Base-by-base conservation (phyloP, 208 protist species). In the Trypanosoma vivax region DNA sequence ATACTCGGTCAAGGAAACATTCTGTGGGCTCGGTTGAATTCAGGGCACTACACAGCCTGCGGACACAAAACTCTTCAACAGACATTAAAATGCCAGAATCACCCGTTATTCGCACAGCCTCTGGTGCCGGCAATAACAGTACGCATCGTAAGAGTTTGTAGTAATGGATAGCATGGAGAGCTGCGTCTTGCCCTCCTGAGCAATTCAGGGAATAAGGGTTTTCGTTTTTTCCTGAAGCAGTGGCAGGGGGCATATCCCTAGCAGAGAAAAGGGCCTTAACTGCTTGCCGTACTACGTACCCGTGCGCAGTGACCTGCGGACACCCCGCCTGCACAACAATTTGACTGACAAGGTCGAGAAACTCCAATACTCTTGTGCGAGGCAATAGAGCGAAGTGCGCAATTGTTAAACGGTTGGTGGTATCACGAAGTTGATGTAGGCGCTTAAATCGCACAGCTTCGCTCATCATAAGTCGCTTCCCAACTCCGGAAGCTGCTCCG, bases 61-160 rank as follows among this genome's bases (percentile, higher is more conserved):
- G 76, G 5, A 83, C 71, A 56, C 76, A 83, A 56, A 67, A 75
- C 37, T 79, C 76, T 10, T 83, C 76, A 13, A 76, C 19, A 18
- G 59, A 41, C 59, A 83, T 60, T 0, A 1, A 3, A 25, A 6
- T 40, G 23, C 19, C 38, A 2, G 14, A 14, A 16, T 7, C 9
- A 41, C 25, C 33, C 23, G 11, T 50, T 10, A 64, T 30, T 21
- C 56, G 10, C 4, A 56, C 29, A 2, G 40, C 19, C 18, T 64
- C 58, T 3, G 27, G n/a, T 9, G 41, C 2, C 7, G 59, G 50
- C 30, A 65, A 30, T 3, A 37, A 53, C 35, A 65, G 59, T 29
- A 52, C 52, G 10, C 18, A 7, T 13, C 46, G 55, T 5, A 62
- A 30, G n/a, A 62, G 46, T 24, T 39, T 54, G 27, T 37, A 62